Percentiles rank a stretch among this genome's conserved stretches.
Evolutionary conservation across 768 basidiomycete genomes (phyloP).

Genomic region (Pholiota conissans): DNA sequence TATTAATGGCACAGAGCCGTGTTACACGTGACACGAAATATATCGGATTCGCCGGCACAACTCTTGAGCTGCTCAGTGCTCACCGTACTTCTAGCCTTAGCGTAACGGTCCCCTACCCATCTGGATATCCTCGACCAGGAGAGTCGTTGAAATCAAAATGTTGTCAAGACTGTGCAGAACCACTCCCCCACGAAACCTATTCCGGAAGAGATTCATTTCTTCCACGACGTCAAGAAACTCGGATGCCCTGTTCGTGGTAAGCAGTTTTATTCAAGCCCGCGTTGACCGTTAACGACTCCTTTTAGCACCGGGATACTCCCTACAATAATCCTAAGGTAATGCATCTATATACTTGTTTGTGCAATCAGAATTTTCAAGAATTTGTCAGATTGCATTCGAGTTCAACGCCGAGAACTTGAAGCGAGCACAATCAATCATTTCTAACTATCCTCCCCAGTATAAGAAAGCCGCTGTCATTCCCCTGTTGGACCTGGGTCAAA

Average conservation of each 20-base stretch:
- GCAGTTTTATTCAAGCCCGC: conserved; percentile 23
- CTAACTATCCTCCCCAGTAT: conserved; percentile 95
- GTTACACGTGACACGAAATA: conserved; percentile 7
- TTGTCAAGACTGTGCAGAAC: conserved; percentile 20
- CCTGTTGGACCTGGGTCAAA: conserved; percentile 91
- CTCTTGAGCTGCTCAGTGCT: too few species aligned
- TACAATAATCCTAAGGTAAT: conserved; percentile 90
- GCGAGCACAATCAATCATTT: conserved; percentile 85
- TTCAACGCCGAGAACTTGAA: conserved; percentile 82
- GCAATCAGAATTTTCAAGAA: neutral
- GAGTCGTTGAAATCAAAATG: conserved; percentile 9
- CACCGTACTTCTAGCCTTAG: neutral
- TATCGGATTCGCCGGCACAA: neutral
- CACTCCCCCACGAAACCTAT: conserved; percentile 14
- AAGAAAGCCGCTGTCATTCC: conserved; percentile 99
- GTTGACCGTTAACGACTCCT: conserved; percentile 14
- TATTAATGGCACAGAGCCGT: neutral
- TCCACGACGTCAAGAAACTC: conserved; percentile 53
- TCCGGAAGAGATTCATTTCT: conserved; percentile 37
- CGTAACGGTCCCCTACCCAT: neutral
- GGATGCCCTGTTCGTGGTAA: conserved; percentile 85
- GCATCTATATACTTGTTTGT: neutral
- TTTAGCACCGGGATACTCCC: conserved; percentile 89
- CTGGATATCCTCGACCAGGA: neutral
- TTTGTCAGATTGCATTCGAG: conserved; percentile 80